Percentiles rank a stretch among this genome's conserved stretches.
phyloP scores from a whole-genome alignment of 1,284 basidiomycete genomes.

The Ceraceosorus guamensis region DNA sequence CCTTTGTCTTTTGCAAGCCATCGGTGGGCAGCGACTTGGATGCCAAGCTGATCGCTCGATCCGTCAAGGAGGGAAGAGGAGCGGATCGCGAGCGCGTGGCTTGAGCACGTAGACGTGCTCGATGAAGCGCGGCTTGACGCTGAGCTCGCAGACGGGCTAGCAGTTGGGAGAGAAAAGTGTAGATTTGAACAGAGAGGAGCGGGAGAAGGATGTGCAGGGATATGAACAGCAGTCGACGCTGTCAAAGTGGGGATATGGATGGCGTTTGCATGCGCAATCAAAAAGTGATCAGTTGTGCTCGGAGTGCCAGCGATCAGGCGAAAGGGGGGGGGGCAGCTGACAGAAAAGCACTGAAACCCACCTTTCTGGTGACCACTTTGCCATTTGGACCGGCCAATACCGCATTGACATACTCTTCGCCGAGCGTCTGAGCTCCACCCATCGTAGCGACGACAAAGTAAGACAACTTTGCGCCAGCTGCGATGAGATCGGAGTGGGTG shows the following conservation, averaged over 20 bases:
- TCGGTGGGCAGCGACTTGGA: conserved; percentile 40
- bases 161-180: conserved; percentile 12
- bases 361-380: conserved; percentile 30
- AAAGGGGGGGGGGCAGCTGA: too few relatives aligned
- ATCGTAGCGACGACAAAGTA: conserved; percentile 47
- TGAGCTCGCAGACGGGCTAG: conserved; percentile 6
- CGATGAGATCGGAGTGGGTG: conserved; percentile 37
- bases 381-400: conserved; percentile 40
- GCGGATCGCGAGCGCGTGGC: conserved; percentile 1
- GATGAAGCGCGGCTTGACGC: conserved; percentile 6
- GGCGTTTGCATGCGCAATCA: too few relatives aligned
- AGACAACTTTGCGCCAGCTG: conserved; percentile 37
- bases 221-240: conserved; percentile 40
- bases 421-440: conserved; percentile 49
- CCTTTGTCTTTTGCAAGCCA: conserved; percentile 35
- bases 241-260: background rate
- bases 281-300: too few relatives aligned
- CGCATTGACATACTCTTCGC: conserved; percentile 51
- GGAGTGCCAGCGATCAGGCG: too few relatives aligned
- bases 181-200: conserved; percentile 36
- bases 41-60: conserved; percentile 12
- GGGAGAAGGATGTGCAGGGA: conserved; percentile 44
- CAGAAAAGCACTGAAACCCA: too few relatives aligned
- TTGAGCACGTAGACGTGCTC: conserved; percentile 9
- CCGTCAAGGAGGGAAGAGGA: conserved; percentile 9